phyloP scores from a whole-genome alignment of 208 protist genomes.

The Trypanosoma brucei region DNA sequence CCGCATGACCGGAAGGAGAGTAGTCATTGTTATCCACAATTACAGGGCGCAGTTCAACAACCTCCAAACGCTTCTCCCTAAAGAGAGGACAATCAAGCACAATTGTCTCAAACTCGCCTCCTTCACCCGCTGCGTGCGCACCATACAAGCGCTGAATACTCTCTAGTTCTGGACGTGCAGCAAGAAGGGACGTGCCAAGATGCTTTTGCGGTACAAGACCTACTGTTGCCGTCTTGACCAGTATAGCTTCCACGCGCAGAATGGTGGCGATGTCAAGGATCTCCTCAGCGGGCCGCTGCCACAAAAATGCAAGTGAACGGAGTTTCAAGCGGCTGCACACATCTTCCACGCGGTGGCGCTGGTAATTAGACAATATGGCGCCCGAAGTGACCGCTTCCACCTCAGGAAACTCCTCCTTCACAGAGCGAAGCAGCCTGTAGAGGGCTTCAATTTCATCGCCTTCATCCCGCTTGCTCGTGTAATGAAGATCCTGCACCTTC shows the following conservation, averaged over 20 bases:
- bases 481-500: conserved; percentile 73
- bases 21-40: conserved; percentile 84
- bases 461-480: conserved; percentile 51
- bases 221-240: conserved; percentile 96
- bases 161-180: conserved; percentile 62
- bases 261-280: conserved; percentile 93
- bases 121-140: conserved; percentile 97
- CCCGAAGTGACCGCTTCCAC: conserved; percentile 94
- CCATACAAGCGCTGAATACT: conserved; percentile 53
- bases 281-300: conserved; percentile 89
- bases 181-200: conserved; percentile 82
- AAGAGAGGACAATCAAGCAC: conserved; percentile 96
- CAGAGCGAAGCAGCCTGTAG: conserved; percentile 80
- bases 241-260: conserved; percentile 79
- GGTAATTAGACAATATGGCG: conserved; percentile 98
- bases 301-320: conserved; percentile 94
- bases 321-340: conserved; percentile 95
- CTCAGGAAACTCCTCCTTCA: conserved; percentile 86
- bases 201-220: conserved; percentile 86
- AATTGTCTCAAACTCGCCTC: conserved; percentile 99
- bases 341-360: conserved; percentile 96
- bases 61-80: conserved; percentile 24
- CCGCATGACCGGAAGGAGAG: conserved; percentile 53
- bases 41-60: conserved; percentile 38
- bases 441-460: conserved; percentile 98